Evolutionary conservation across 2,329 filamentous ascomycete genomes (phyloP), one percentile per base, ranked within the genome.

Genomic region (Zalaria sp.): DNA sequence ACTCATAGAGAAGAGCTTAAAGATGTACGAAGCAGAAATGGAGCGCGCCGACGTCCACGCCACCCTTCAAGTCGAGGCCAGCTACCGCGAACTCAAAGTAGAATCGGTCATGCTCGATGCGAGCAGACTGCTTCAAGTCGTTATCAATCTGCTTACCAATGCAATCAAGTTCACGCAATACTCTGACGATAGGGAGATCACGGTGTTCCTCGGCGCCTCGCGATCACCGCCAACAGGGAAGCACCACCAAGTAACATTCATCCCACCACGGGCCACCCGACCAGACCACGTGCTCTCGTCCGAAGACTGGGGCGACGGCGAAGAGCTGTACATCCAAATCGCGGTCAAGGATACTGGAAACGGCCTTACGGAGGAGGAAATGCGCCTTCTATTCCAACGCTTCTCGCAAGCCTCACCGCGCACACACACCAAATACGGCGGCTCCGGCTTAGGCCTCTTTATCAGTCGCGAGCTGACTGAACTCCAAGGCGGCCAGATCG

Each of bases 351-450:
- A 63, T 44, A 62, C 57, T 3, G 60, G 60, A 5, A 52, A 56
- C 8, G 60, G 60, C 0, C 47, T 63, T 4, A 52, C 49, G 1
- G 51, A 55, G 7, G 52, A 57, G 2, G 59, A 63, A 37, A 53
- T 51, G 9, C 45, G 51, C 1, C 45, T 70, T 34, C 64, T 84
- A 0, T 83, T 83, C 55, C 71, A 80, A 47, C 70, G 77, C 28
- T 83, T 83, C 53, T 72, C 75, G 10, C 79, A 83, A 57, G 75
- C 77, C 0, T 79, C 71, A n/a, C 73, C 75, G 3, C 72, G 69
- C 43, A 81, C 77, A 0, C 77, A 81, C 47, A 71, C 78, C 31
- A 72, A 79, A 45, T 81, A 83, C 48, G 79, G 79, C 25, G 79
- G 79, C 0, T 79, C 75, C 0, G 79, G 79, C 0, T 65, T 83